Evolutionary conservation across 2,329 filamentous ascomycete species (phyloP), one percentile per base, ranked within the genome.

Genomic region (Trichoderma sp.): DNA sequence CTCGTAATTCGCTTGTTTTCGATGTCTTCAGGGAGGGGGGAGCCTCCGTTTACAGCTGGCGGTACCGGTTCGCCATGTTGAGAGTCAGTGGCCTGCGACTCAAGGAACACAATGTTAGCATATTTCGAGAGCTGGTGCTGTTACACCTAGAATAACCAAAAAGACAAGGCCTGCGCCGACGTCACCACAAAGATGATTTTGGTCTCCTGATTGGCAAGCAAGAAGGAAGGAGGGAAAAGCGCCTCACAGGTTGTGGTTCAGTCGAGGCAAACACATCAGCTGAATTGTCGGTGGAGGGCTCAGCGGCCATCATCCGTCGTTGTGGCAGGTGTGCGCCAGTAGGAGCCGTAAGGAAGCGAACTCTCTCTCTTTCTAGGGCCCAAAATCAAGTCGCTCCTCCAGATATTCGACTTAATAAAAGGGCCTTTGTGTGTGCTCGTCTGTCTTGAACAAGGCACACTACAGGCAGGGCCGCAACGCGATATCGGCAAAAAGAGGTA

Each of bases 291-390:
- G 83, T 81, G 78, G 83, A 82, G 82, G 84, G 83, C 85, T 87
- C 87, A 84, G 86, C 86, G 84, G 86, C 87, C 87, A 89, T 89
- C 86, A 87, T 89, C 85, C 86, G 86, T 84, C 80, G 81, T 82
- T 78, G 78, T 75, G 76, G 69, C 65, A 70, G 69, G 69, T 70
- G 76, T 77, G 75, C 77, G 76, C 78, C 76, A 74, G 76, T 78
- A 73, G 73, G 71, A 72, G 66, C 64, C 69, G 72, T 76, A 73
- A 49, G 73, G 72, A 75, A 74, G 73, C 73, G 71, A 75, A 73
- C 75, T 74, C 72, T 74, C 40, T 55, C 75, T 74, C 72, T 74
- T 27, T 55, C 57, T 33, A 43, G 37, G 49, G 29, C 33, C 24
- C 11, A 52, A 29, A 69, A 58, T 24, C 29, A 40, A 59, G 43